Evolutionary conservation across 2,329 filamentous ascomycete species (phyloP).

Genomic region (Furcasterigmium sp.): DNA sequence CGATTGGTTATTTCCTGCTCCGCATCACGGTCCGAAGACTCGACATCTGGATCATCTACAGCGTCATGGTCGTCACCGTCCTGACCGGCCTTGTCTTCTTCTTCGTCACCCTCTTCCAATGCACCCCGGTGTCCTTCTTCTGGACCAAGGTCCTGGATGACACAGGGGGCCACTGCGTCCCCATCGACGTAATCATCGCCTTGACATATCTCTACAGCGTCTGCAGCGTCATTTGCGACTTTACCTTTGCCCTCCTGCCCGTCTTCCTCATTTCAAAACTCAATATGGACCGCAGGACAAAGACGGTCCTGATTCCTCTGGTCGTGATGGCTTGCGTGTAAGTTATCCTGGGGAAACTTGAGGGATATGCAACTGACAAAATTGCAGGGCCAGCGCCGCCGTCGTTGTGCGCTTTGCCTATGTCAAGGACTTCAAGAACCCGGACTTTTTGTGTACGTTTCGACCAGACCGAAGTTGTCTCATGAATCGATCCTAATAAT

Average conservation of each 20-base stretch:
- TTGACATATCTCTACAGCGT: conserved; percentile 48
- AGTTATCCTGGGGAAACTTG: conserved; percentile 8
- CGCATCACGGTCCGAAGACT: conserved; percentile 15
- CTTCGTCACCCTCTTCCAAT: conserved; percentile 24
- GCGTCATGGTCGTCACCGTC: conserved; percentile 19
- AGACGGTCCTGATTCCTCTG: conserved; percentile 45
- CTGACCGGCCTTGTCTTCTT: conserved; percentile 22
- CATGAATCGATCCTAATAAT: no score
- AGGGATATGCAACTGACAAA: conserved; percentile 2
- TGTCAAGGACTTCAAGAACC: conserved; percentile 27
- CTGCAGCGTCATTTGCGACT: conserved; percentile 43
- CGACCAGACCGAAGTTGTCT: background rate
- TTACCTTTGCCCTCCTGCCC: conserved; percentile 46
- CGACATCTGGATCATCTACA: conserved; percentile 20
- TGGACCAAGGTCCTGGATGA: conserved; percentile 16
- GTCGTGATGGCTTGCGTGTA: conserved; percentile 51
- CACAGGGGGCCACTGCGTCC: conserved; percentile 18
- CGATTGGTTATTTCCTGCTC: conserved; percentile 18
- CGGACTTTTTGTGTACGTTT: conserved; percentile 37
- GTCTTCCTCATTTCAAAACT: conserved; percentile 49
- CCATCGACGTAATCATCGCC: conserved; percentile 34
- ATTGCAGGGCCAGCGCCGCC: conserved; percentile 34
- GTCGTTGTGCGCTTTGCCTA: conserved; percentile 35
- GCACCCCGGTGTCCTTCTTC: conserved; percentile 19
- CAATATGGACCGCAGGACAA: conserved; percentile 47